Evolutionary conservation across 2,329 filamentous ascomycete species (phyloP).

Genomic region (Trichoderma atroviride): DNA sequence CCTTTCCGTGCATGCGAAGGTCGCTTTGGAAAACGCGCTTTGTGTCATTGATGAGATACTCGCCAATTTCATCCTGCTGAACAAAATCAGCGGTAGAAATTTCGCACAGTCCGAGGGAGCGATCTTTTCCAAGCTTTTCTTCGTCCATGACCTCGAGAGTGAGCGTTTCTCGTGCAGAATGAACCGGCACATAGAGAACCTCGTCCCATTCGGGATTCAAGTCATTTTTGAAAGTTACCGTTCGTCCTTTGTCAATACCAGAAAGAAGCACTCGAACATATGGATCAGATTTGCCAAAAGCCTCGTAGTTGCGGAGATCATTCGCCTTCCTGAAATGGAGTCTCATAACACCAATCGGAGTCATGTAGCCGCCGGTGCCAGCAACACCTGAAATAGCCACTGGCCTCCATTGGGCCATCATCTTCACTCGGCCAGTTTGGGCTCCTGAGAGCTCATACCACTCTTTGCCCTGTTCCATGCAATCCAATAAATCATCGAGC

Average conservation of each 20-base stretch:
- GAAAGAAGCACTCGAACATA: conserved; percentile 88
- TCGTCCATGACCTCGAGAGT: conserved; percentile 95
- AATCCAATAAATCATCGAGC: conserved; percentile 86
- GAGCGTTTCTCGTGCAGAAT: conserved; percentile 80
- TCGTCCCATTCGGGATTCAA: conserved; percentile 96
- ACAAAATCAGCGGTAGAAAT: conserved; percentile 79
- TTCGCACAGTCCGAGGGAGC: conserved; percentile 81
- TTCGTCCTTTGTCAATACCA: conserved; percentile 86
- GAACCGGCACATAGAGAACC: conserved; percentile 89
- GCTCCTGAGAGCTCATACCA: conserved; percentile 89
- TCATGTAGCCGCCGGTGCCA: conserved; percentile 85
- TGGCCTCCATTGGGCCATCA: conserved; percentile 93
- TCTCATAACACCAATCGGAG: conserved; percentile 92
- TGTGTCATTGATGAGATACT: conserved; percentile 76
- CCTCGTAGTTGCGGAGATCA: conserved; percentile 88
- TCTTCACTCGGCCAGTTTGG: conserved; percentile 82
- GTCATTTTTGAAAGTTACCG: conserved; percentile 95
- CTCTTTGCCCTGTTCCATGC: conserved; percentile 89
- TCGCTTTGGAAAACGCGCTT: conserved; percentile 69
- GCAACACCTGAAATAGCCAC: conserved; percentile 81
- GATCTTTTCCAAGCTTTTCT: conserved; percentile 88
- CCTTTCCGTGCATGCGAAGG: conserved; percentile 74
- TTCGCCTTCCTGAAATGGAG: conserved; percentile 85
- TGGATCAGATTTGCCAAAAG: conserved; percentile 94
- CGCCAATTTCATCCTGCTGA: conserved; percentile 73